A percentile compares a stretch with the other conserved stretches of the same genome.
Conservation (phyloP, 805 yeast genomes). For the Saccharomycopsis sp. region DNA sequence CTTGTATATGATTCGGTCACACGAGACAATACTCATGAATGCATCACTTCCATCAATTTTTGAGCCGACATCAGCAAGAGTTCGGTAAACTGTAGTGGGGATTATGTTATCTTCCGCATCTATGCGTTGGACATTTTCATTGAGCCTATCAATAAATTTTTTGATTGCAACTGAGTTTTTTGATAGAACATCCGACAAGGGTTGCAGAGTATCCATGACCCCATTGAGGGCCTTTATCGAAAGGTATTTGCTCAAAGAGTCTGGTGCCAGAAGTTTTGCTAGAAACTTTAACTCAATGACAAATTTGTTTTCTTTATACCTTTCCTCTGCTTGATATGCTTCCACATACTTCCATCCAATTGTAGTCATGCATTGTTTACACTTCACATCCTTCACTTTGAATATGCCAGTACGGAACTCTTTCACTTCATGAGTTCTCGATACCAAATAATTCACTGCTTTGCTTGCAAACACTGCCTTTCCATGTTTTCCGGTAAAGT, state of each 20-base stretch:
- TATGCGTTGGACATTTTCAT: neutral
- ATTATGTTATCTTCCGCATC: neutral
- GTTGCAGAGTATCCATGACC: neutral
- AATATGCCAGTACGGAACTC: constrained; percentile 54
- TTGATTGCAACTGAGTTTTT: neutral
- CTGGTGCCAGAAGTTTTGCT: constrained; percentile 1
- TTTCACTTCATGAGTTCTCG: constrained; percentile 28
- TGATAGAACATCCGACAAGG: neutral
- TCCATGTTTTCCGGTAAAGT: constrained; percentile 16
- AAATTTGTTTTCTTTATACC: constrained; percentile 51
- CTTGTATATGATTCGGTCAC: constrained; percentile 3
- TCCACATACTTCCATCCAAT: constrained; percentile 59
- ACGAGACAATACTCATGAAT: neutral
- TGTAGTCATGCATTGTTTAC: constrained; percentile 43
- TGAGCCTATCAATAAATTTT: neutral
- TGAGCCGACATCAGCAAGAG: neutral
- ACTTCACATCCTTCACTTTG: constrained; percentile 45
- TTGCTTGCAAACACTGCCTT: constrained; percentile 16
- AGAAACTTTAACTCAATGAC: constrained; percentile 14
- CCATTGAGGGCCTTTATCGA: neutral
- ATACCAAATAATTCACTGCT: constrained; percentile 11
- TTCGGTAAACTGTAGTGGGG: neutral
- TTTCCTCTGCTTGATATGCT: constrained; percentile 37
- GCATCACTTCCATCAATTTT: neutral
- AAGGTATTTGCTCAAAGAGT: constrained; percentile 4